Percentiles rank a stretch among this genome's conserved stretches.
Evolutionary conservation across 2,329 filamentous ascomycete genomes (phyloP).

Genomic region (Trichoderma sp.): DNA sequence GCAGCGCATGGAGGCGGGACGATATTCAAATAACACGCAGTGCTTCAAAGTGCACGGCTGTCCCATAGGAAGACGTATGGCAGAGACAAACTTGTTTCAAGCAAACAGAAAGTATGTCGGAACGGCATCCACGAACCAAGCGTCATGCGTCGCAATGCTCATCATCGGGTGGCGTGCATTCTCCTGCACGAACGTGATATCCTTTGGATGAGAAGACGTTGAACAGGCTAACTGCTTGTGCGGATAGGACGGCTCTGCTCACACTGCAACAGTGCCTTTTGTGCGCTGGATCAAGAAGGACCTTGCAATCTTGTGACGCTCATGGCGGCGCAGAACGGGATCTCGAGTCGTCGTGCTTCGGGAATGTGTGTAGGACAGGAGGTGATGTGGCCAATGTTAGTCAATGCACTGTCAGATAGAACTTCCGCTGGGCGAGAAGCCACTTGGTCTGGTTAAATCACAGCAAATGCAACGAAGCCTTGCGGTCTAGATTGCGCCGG

Average conservation of each 20-base stretch:
- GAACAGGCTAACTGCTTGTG: too few relatives aligned
- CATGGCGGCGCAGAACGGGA: neutral
- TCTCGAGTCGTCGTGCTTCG: neutral
- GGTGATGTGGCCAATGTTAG: conserved; percentile 8
- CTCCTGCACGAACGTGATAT: neutral
- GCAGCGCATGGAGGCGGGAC: neutral
- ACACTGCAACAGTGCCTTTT: too few relatives aligned
- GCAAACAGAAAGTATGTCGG: conserved; percentile 3
- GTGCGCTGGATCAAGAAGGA: too few relatives aligned
- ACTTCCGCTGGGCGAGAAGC: conserved; percentile 3
- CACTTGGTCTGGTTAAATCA: neutral
- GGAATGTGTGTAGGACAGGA: neutral
- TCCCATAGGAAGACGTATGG: neutral
- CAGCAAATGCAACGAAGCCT: conserved; percentile 9
- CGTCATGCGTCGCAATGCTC: neutral
- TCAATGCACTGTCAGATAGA: neutral
- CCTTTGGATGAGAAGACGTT: neutral
- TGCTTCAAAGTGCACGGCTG: neutral
- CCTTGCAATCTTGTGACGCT: neutral
- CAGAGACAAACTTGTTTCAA: conserved; percentile 7
- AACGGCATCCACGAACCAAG: conserved; percentile 5
- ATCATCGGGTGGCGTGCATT: neutral
- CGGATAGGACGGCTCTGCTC: too few relatives aligned
- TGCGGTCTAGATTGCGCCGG: conserved; percentile 16
- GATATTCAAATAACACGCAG: neutral